Percentiles rank a stretch among this genome's conserved stretches.
Conservation (phyloP, 2,329 filamentous ascomycete species). For the Sporothrix protearum region DNA sequence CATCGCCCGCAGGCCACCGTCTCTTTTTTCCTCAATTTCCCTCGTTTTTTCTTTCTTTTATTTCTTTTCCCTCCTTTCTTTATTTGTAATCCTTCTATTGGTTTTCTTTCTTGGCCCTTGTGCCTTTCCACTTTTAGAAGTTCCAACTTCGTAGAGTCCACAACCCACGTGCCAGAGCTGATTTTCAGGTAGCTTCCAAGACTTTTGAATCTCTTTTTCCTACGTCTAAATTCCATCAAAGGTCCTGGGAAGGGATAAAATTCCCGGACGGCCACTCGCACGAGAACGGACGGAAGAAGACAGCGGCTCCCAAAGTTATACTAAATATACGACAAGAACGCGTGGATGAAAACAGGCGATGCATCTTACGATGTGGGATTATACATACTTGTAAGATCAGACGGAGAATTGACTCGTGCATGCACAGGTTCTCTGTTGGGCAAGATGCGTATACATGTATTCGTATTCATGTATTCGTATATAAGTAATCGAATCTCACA, state of each 20-base stretch:
- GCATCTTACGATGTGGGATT: not conserved
- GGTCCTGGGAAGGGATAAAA: not conserved
- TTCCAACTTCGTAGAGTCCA: not conserved
- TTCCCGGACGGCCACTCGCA: not conserved
- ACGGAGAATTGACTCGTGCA: not conserved
- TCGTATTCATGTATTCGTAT: not conserved
- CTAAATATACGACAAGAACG: not conserved
- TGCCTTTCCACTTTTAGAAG: not conserved
- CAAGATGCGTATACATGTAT: no score
- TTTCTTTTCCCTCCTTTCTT: not conserved
- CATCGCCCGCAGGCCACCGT: not conserved
- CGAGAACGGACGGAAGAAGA: slow-evolving; percentile 1
- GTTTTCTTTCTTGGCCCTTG: not conserved
- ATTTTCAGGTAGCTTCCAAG: not conserved
- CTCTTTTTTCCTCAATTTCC: not conserved
- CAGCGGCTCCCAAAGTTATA: not conserved
- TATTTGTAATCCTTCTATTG: not conserved
- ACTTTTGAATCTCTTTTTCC: not conserved
- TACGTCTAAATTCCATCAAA: not conserved
- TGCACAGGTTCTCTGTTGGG: not conserved
- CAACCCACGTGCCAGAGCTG: not conserved
- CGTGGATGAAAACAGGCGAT: not conserved
- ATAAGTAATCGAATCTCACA: not conserved
- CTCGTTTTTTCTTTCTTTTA: not conserved
- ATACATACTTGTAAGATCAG: not conserved